phyloP scores from a whole-genome alignment of 495 filamentous ascomycete genomes.

The Glonium stellatum region DNA sequence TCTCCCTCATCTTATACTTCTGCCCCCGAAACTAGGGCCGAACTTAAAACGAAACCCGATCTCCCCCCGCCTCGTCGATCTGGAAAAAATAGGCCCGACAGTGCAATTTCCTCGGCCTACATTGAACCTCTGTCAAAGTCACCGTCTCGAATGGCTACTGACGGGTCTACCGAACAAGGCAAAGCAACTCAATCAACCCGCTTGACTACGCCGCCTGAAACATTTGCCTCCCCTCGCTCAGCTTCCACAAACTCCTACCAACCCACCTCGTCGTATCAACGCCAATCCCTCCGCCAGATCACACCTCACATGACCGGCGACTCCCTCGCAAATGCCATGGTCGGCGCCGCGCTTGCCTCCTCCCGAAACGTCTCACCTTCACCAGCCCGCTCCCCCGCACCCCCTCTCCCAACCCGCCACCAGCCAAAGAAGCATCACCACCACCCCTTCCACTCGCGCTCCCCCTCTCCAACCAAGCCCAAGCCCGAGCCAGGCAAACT shows the following conservation, averaged over 20 bases:
- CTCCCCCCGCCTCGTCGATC: constrained; percentile 30
- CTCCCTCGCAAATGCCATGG: constrained; percentile 65
- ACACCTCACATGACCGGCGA: constrained; percentile 43
- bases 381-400: constrained; percentile 30
- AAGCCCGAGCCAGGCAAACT: constrained; percentile 38
- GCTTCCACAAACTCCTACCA: constrained; percentile 5
- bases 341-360: constrained; percentile 79
- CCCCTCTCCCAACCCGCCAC: constrained; percentile 31
- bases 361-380: constrained; percentile 51
- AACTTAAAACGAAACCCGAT: constrained; percentile 21
- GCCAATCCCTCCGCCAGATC: constrained; percentile 29
- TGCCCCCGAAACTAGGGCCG: constrained; percentile 19
- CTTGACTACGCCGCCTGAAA: constrained; percentile 13
- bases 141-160: not conserved
- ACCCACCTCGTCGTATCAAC: constrained; percentile 25
- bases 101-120: not conserved
- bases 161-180: not conserved
- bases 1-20: constrained; percentile 25
- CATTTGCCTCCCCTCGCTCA: constrained; percentile 7
- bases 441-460: constrained; percentile 43
- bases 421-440: constrained; percentile 36
- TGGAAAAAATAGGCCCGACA: constrained; percentile 2
- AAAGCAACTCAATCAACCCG: constrained; percentile 5
- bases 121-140: constrained; percentile 2
- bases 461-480: constrained; percentile 47